phyloP scores from a whole-genome alignment of 1,284 basidiomycete species.

The Cryptococcus jaspeensis region DNA sequence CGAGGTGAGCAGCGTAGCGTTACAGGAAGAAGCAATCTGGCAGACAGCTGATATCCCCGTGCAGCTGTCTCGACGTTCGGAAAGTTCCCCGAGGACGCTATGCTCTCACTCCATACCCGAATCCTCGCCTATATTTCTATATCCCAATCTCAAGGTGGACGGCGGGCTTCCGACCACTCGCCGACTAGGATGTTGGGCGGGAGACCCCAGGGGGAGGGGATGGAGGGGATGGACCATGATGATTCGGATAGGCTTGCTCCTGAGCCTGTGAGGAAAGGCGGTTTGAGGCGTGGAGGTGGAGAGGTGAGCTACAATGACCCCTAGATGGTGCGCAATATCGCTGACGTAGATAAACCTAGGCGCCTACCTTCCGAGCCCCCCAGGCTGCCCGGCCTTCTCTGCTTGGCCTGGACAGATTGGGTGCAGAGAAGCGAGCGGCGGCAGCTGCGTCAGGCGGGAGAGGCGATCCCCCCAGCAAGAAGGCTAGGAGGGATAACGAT shows the following conservation, averaged over 20 bases:
- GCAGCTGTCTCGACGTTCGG: slow-evolving; percentile 77
- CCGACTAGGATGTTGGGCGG: slow-evolving; percentile 31
- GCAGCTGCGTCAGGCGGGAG: slow-evolving; percentile 56
- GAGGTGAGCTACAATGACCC: slow-evolving; percentile 61
- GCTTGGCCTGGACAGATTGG: slow-evolving; percentile 81
- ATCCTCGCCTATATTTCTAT: slow-evolving; percentile 66
- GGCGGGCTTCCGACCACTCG: slow-evolving; percentile 29
- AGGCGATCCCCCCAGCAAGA: slow-evolving; percentile 60
- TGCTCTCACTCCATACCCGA: slow-evolving; percentile 60
- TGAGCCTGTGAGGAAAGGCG: slow-evolving; percentile 70
- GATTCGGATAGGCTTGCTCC: slow-evolving; percentile 77
- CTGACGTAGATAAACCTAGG: slow-evolving; percentile 51
- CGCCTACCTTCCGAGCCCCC: slow-evolving; percentile 73
- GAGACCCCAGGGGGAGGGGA: slow-evolving; percentile 8
- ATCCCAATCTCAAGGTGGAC: slow-evolving; percentile 16
- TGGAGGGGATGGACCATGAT: slow-evolving; percentile 69
- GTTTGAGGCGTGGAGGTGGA: slow-evolving; percentile 63
- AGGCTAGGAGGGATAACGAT: slow-evolving; percentile 58
- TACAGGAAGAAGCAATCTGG: not conserved
- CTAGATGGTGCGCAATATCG: not conserved
- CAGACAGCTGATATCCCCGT: slow-evolving; percentile 1
- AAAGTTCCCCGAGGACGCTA: slow-evolving; percentile 70
- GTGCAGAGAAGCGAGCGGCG: slow-evolving; percentile 74
- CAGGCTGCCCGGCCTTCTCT: slow-evolving; percentile 69
- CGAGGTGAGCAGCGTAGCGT: slow-evolving; percentile 51